These are phyloP conservation scores for Globisporangium nodosum DNA, from an alignment of 352 stramenopile genomes.

Conservation along the genomic window DNA sequence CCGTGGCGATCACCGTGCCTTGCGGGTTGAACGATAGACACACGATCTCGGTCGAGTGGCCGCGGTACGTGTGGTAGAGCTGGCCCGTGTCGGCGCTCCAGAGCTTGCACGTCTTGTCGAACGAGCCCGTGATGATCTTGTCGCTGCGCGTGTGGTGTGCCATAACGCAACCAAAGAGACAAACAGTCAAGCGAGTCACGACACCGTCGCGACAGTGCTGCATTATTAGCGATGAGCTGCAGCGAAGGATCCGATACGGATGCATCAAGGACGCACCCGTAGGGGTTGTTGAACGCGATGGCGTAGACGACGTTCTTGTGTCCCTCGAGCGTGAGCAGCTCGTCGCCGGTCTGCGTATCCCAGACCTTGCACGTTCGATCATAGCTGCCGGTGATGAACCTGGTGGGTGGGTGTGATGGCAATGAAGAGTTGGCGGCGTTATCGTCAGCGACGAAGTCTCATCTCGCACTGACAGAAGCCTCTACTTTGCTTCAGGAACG, in stretches of 20 bases:
- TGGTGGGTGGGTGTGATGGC: conserved; percentile 8
- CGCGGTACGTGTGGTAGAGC: conserved; percentile 92
- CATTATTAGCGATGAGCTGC: no score
- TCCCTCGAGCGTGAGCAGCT: conserved; percentile 91
- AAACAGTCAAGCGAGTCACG: no score
- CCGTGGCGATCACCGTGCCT: conserved; percentile 87
- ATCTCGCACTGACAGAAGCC: no score
- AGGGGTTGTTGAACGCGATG: conserved; percentile 97
- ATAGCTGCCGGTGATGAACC: conserved; percentile 95
- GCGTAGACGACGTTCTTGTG: conserved; percentile 96
- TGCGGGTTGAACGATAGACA: conserved; percentile 95
- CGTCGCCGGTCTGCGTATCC: conserved; percentile 92
- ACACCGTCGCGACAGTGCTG: no score
- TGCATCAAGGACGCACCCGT: conserved; percentile 53
- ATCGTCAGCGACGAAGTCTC: no score
- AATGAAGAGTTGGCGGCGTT: no score
- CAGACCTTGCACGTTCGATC: conserved; percentile 95
- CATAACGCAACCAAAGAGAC: no score
- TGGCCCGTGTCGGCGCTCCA: conserved; percentile 93
- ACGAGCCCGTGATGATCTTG: conserved; percentile 95
- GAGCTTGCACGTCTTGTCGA: conserved; percentile 96
- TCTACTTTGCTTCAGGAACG: not conserved
- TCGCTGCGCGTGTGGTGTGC: conserved; percentile 28
- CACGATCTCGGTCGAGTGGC: conserved; percentile 95
- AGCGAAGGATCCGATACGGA: not conserved